Percentiles rank a stretch among this genome's conserved stretches.
phyloP scores from a whole-genome alignment of 2,329 filamentous ascomycete species.

The Diaporthe sp. region DNA sequence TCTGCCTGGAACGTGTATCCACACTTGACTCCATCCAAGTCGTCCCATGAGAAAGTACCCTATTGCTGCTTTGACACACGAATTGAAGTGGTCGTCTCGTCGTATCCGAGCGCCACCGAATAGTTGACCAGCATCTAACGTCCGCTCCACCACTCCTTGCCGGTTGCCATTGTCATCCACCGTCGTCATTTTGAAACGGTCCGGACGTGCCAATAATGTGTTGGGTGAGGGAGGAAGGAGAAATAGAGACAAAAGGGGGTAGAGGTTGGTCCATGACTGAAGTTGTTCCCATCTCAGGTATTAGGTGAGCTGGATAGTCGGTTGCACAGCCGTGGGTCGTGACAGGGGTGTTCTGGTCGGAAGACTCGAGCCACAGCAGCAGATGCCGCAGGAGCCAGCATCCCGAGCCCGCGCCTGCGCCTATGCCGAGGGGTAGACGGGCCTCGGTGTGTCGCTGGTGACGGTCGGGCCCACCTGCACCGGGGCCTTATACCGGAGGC shows the following conservation, averaged over 20 bases:
- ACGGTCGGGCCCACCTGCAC: slow-evolving; percentile 26
- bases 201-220: neutral
- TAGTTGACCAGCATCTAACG: neutral
- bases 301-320: neutral
- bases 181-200: neutral
- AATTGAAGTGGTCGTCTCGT: neutral
- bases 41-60: neutral
- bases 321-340: neutral
- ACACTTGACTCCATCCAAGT: neutral
- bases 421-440: slow-evolving; percentile 25
- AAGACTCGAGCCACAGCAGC: neutral
- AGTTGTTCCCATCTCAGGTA: neutral
- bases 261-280: neutral
- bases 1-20: neutral
- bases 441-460: slow-evolving; percentile 29
- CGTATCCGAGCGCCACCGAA: neutral
- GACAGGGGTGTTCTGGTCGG: neutral
- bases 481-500: slow-evolving; percentile 51
- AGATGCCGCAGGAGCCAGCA: slow-evolving; percentile 9
- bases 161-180: neutral
- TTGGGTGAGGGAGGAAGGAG: neutral
- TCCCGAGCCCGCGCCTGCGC: neutral
- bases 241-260: neutral
- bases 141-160: neutral
- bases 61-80: neutral